phyloP scores from a whole-genome alignment of 2,329 filamentous ascomycete species.

The Botrytis sinoallii region DNA sequence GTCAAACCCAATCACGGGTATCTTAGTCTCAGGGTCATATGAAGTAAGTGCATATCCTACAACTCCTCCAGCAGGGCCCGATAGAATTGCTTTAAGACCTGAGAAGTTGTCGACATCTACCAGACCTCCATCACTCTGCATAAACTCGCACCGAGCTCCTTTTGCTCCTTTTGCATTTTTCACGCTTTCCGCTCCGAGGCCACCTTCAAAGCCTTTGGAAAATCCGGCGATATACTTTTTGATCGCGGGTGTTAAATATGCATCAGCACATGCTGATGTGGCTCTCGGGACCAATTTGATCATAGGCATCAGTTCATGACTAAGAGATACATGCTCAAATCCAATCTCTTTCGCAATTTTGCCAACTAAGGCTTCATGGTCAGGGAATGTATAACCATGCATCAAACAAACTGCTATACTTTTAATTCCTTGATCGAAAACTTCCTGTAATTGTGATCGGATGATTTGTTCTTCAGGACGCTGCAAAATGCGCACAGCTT shows the following conservation, averaged over 20 bases:
- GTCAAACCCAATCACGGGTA: slow-evolving; percentile 89
- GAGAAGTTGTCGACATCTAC: slow-evolving; percentile 79
- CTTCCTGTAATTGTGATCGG: slow-evolving; percentile 57
- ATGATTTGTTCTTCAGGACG: slow-evolving; percentile 58
- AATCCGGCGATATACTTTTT: slow-evolving; percentile 73
- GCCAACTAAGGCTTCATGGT: slow-evolving; percentile 78
- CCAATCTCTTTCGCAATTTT: slow-evolving; percentile 75
- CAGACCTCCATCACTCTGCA: slow-evolving; percentile 68
- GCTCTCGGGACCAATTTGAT: slow-evolving; percentile 70
- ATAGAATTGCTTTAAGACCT: slow-evolving; percentile 79
- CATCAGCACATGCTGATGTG: slow-evolving; percentile 70
- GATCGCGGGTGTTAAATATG: slow-evolving; percentile 70
- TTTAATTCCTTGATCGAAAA: slow-evolving; percentile 68
- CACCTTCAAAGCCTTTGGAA: slow-evolving; percentile 74
- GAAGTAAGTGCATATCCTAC: slow-evolving; percentile 91
- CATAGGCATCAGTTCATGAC: slow-evolving; percentile 78
- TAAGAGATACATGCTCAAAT: slow-evolving; percentile 77
- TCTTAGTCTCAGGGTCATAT: slow-evolving; percentile 78
- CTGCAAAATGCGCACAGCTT: slow-evolving; percentile 68
- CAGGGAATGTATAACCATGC: slow-evolving; percentile 88
- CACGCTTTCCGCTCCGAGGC: slow-evolving; percentile 72
- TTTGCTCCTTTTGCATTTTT: slow-evolving; percentile 60
- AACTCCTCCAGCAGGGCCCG: slow-evolving; percentile 87
- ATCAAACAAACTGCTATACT: slow-evolving; percentile 89
- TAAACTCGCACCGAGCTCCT: slow-evolving; percentile 86